phyloP scores from a whole-genome alignment of 2,329 filamentous ascomycete genomes.

The Colletotrichum tamarilloi region DNA sequence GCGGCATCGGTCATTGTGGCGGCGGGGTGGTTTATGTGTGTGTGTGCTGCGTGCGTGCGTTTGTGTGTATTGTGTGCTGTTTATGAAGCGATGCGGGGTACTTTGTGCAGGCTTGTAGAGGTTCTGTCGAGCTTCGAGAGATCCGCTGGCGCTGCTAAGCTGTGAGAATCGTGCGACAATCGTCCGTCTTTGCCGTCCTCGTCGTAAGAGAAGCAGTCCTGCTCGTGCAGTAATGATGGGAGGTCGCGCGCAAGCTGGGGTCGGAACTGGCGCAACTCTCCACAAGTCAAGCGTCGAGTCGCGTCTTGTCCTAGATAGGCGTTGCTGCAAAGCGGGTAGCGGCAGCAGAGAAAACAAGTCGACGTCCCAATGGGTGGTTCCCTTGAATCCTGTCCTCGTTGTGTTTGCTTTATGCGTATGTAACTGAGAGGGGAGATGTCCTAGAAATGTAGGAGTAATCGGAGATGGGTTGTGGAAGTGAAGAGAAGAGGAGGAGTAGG shows the following conservation, averaged over 20 bases:
- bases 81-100: constrained; percentile 35
- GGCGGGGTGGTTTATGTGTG: constrained; percentile 21
- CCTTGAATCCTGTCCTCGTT: background rate
- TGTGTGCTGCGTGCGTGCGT: constrained; percentile 28
- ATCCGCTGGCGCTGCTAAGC: constrained; percentile 15
- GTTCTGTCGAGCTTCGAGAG: constrained; percentile 1
- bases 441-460: background rate
- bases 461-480: background rate
- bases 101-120: constrained; percentile 29
- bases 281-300: constrained; percentile 23
- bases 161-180: constrained; percentile 24
- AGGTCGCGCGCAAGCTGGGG: constrained; percentile 18
- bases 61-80: constrained; percentile 36
- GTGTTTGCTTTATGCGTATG: background rate
- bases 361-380: background rate
- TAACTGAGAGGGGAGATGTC: background rate
- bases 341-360: constrained; percentile 12
- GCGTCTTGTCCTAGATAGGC: constrained; percentile 19
- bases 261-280: constrained; percentile 30
- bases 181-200: constrained; percentile 17
- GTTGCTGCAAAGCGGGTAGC: constrained; percentile 29
- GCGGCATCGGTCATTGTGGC: constrained; percentile 57
- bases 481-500: constrained; percentile 13
- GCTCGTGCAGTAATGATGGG: constrained; percentile 13
- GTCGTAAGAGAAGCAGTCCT: constrained; percentile 23